Conservation (phyloP, 2,329 filamentous ascomycete genomes). For the Bipolaris cookei region DNA sequence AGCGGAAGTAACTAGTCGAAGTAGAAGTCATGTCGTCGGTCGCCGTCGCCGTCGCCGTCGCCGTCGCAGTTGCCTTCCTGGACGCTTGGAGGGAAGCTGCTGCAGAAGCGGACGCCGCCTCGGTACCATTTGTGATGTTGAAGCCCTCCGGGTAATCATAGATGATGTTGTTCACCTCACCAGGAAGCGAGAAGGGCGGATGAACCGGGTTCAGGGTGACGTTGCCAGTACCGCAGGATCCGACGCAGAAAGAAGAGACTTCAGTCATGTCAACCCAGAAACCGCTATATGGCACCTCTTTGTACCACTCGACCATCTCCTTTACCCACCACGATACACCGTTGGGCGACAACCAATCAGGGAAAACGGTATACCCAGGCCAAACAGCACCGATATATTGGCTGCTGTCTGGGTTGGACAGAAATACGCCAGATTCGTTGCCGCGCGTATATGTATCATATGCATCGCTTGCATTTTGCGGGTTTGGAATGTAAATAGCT, state of each 20-base stretch:
- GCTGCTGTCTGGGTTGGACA: slow-evolving; percentile 62
- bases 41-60: neutral
- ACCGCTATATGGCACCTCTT: slow-evolving; percentile 60
- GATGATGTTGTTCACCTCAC: slow-evolving; percentile 66
- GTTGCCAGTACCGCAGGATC: slow-evolving; percentile 72
- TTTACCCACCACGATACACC: slow-evolving; percentile 66
- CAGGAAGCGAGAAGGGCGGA: slow-evolving; percentile 68
- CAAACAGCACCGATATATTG: slow-evolving; percentile 63
- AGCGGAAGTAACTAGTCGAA: slow-evolving; percentile 59
- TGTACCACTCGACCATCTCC: slow-evolving; percentile 59
- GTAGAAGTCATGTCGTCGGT: slow-evolving; percentile 27
- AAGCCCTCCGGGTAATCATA: slow-evolving; percentile 73
- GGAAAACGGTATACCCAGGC: slow-evolving; percentile 67
- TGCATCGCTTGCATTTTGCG: slow-evolving; percentile 67
- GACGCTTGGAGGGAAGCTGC: slow-evolving; percentile 60
- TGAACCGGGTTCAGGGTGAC: slow-evolving; percentile 72
- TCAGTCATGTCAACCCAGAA: slow-evolving; percentile 69
- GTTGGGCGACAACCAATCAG: slow-evolving; percentile 66
- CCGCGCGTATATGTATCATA: slow-evolving; percentile 61
- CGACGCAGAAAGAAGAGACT: slow-evolving; percentile 70
- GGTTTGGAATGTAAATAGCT: slow-evolving; percentile 75
- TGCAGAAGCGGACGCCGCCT: slow-evolving; percentile 66
- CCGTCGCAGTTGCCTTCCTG: slow-evolving; percentile 41
- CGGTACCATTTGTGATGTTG: slow-evolving; percentile 70
- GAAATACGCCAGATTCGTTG: slow-evolving; percentile 56